Percentiles rank a stretch among this genome's conserved stretches.
These are phyloP conservation scores for Tetradesmus lagerheimii DNA, from an alignment of 139 green algal species.

Conservation along the genomic window DNA sequence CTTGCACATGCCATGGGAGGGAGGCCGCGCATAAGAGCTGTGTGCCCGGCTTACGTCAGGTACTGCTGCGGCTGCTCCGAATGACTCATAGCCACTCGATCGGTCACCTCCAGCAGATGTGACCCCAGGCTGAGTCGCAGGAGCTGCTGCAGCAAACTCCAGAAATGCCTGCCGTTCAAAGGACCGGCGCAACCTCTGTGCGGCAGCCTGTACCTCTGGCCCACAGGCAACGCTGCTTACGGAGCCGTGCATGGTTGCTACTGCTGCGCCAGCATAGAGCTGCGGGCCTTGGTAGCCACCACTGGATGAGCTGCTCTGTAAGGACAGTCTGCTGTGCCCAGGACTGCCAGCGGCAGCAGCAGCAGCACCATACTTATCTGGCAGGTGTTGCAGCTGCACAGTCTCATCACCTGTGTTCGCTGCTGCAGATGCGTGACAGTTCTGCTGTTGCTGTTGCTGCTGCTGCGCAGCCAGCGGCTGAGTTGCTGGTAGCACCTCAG, in stretches of 20 bases:
- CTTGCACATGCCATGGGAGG: neutral
- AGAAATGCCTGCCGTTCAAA: neutral
- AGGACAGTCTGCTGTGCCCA: slow-evolving; percentile 10
- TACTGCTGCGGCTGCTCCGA: neutral
- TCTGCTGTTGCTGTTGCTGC: neutral
- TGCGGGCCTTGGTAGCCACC: neutral
- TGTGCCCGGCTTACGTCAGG: neutral
- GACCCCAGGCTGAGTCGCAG: neutral
- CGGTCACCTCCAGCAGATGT: too few relatives aligned
- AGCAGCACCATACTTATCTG: neutral
- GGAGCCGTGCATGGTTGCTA: neutral
- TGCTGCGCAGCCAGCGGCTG: neutral
- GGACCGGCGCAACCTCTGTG: neutral
- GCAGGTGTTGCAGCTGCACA: neutral
- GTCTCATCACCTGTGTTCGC: neutral
- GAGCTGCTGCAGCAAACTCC: neutral
- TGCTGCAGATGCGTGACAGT: neutral
- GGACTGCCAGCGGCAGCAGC: neutral
- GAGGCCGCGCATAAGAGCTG: neutral
- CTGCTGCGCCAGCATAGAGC: neutral
- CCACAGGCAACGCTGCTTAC: neutral
- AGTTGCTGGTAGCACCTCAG: neutral
- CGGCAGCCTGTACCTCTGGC: neutral
- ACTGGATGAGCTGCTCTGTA: neutral
- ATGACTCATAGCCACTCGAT: too few relatives aligned